These are phyloP conservation scores for Eucalyptus paniculata DNA, from an alignment of 345 rosid species.

Conservation along the genomic window DNA sequence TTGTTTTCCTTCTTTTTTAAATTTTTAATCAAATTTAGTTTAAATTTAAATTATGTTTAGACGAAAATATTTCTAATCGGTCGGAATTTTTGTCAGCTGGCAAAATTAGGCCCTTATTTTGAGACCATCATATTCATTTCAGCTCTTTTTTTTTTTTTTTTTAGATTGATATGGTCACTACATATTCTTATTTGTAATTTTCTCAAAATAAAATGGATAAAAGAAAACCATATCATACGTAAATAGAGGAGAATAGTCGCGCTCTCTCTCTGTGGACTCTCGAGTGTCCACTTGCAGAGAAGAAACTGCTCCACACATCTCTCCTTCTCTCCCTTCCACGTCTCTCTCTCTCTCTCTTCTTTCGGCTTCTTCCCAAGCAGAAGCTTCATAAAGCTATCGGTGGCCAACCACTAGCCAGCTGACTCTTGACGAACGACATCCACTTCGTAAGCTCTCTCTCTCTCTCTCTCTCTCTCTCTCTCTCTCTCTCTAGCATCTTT, in stretches of 20 bases:
- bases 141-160: too few relatives aligned
- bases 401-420: background rate
- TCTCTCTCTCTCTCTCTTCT: background rate
- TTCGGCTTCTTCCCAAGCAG: background rate
- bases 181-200: too few relatives aligned
- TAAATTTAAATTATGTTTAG: too few relatives aligned
- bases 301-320: background rate
- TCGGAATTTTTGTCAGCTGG: accelerated
- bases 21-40: too few relatives aligned
- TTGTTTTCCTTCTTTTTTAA: accelerated
- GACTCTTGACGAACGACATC: background rate
- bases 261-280: background rate
- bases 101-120: too few relatives aligned
- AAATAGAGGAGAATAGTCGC: background rate
- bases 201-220: background rate
- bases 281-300: background rate
- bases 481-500: background rate
- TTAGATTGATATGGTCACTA: too few relatives aligned
- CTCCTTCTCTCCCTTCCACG: background rate
- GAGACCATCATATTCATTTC: too few relatives aligned
- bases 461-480: background rate
- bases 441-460: background rate
- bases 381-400: background rate
- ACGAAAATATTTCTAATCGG: accelerated
- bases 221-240: background rate